phyloP scores from a whole-genome alignment of 805 yeast species.

The Debaryomyces castellii region DNA sequence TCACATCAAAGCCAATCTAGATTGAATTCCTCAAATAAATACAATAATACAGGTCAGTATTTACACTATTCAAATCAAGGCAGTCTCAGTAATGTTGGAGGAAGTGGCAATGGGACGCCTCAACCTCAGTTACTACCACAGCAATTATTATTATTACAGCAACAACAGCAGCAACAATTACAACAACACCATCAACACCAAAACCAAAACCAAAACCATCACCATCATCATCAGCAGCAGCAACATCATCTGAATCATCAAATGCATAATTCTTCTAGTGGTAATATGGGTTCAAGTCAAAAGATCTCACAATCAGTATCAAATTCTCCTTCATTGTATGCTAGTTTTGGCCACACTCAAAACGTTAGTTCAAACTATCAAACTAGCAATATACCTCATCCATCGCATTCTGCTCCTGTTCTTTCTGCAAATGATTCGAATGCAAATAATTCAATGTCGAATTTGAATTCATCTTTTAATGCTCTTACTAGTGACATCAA shows the following conservation, averaged over 20 bases:
- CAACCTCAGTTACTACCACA: slow-evolving; percentile 19
- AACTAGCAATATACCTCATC: slow-evolving; percentile 13
- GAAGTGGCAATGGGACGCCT: slow-evolving; percentile 17
- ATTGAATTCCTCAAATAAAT: slow-evolving; percentile 4
- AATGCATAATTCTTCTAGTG: slow-evolving; percentile 4
- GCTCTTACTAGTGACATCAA: slow-evolving; percentile 32
- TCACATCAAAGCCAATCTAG: slow-evolving; percentile 6
- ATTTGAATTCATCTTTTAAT: slow-evolving; percentile 10
- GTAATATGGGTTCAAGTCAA: slow-evolving; percentile 1
- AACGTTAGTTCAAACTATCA: slow-evolving; percentile 4
- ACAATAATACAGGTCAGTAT: slow-evolving; percentile 8
- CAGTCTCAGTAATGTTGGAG: slow-evolving; percentile 5
- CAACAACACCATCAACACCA: slow-evolving; percentile 13
- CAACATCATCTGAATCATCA: slow-evolving; percentile 14
- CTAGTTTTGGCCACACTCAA: slow-evolving; percentile 13
- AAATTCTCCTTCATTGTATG: slow-evolving; percentile 25
- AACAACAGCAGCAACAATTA: slow-evolving; percentile 15
- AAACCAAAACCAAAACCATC: slow-evolving; percentile 12
- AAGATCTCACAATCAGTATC: slow-evolving; percentile 17
- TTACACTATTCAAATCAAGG: slow-evolving; percentile 7
- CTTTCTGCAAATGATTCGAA: slow-evolving; percentile 7
- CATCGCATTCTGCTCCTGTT: slow-evolving; percentile 15
- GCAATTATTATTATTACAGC: slow-evolving; percentile 21
- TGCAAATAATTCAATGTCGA: slow-evolving; percentile 5
- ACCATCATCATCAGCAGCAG: slow-evolving; percentile 13